Percentiles rank a stretch among this genome's conserved stretches.
Evolutionary conservation across 164 flowering plant species (phyloP).

Genomic region (Liriodendron chinense): DNA sequence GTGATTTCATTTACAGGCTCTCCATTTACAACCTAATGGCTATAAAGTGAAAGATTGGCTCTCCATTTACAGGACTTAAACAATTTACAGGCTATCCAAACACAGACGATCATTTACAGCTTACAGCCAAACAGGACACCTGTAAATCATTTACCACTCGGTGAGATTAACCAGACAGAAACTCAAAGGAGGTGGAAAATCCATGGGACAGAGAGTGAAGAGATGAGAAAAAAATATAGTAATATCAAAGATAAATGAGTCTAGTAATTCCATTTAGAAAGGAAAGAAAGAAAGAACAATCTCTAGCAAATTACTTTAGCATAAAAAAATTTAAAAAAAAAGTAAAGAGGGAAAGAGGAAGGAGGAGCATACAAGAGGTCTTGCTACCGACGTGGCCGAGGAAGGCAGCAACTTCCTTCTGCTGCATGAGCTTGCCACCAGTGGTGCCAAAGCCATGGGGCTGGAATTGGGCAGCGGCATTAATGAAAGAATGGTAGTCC

Average conservation of each 20-base stretch:
- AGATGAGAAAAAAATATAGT: neutral
- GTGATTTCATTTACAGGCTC: no score
- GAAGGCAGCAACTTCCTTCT: slow-evolving; percentile 87
- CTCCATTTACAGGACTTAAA: no score
- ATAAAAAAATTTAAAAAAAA: neutral
- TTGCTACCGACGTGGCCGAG: slow-evolving; percentile 84
- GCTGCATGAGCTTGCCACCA: slow-evolving; percentile 63
- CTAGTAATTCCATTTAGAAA: neutral
- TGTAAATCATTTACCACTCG: no score
- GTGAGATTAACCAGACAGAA: no score
- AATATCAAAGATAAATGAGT: neutral
- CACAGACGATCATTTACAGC: no score
- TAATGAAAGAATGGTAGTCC: slow-evolving; percentile 78
- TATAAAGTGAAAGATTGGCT: no score
- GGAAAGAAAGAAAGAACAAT: neutral
- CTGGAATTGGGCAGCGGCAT: slow-evolving; percentile 60
- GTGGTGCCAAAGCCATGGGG: slow-evolving; percentile 87
- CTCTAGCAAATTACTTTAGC: neutral
- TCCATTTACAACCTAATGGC: no score
- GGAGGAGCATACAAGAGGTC: slow-evolving; percentile 57
- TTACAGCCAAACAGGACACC: no score
- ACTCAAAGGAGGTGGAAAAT: no score
- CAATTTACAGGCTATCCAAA: no score
- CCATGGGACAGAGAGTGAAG: no score
- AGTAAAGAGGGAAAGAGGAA: neutral